Base-by-base conservation (phyloP, 1,139 yeast genomes). In the Blastobotrys serpentis region DNA sequence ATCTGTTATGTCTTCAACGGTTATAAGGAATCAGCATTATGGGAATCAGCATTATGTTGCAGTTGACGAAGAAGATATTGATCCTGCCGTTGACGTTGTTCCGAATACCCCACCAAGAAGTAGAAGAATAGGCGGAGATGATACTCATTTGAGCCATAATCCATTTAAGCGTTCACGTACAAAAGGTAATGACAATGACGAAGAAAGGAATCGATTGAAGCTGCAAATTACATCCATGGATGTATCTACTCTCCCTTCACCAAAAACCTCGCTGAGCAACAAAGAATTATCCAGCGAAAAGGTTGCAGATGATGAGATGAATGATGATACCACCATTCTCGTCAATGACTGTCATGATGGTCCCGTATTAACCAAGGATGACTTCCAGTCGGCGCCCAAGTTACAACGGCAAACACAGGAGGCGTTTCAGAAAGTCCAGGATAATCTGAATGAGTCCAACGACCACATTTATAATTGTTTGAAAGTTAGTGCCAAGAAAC, bases 101-200 rank as follows among this genome's bases (percentile, higher is more conserved):
- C 32, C 32, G n/a, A 29, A 29, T 29, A 29, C 32, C 13, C 32
- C 32, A 29, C 32, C 32, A 29, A 29, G 32, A 4, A 29, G 13
- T 14, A 6, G 32, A 11, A 14, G n/a, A 29, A 29, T 14, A 29
- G 4, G 13, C n/a, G 13, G n/a, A 29, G 13, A 7, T n/a, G n/a
- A n/a, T n/a, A n/a, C n/a, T n/a, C n/a, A n/a, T n/a, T n/a, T n/a
- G n/a, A n/a, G n/a, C n/a, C n/a, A n/a, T n/a, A n/a, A n/a, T n/a
- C n/a, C n/a, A n/a, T n/a, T n/a, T n/a, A n/a, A n/a, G n/a, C 26
- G 26, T 23, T 23, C 26, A 6, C 26, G 26, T n/a, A n/a, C n/a
- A n/a, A n/a, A n/a, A n/a, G n/a, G n/a, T n/a, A n/a, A n/a, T n/a
- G n/a, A n/a, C n/a, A n/a, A n/a, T n/a, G n/a, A n/a, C n/a, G n/a